Base-by-base conservation (phyloP, 2,329 filamentous ascomycete species). In the Aspergillus novoparasiticus region DNA sequence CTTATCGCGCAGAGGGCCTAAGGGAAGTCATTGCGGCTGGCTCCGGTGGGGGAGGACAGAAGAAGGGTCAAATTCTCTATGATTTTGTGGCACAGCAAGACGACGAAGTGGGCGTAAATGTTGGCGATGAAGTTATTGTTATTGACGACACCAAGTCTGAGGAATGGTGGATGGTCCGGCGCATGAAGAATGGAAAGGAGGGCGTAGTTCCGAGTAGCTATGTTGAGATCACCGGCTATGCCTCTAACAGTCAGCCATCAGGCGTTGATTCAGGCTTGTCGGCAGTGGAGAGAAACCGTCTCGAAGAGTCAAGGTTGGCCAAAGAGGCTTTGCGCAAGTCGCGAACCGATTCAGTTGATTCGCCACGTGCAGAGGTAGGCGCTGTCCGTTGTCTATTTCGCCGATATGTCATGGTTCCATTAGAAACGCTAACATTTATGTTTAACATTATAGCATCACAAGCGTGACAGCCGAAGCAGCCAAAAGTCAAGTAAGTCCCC, bases 171-270 rank as follows among this genome's bases (percentile, higher is more conserved):
- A 93, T 95, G 83, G 93, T 99, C 41, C 88, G 91, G 64, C 88
- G 94, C 41, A 74, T 97, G 66, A 96, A 93, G 81, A 98, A 93
- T 75, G 93, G 93, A 70, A 95, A 93, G 75, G 93, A 97, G 80
- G 95, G 95, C 45, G 95, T 99, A 30, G 94, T 99, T 10, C 95
- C 95, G 16, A 95, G 93, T 82, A 97, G 93, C 79, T 99, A 98
- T 73, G 90, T 99, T 70, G 94, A 99, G 77, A 83, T 97, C 58
- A 94, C 88, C 26, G 93, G 92, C 60, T 86, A 86, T 14, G 78
- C 89, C 28, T 48, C 56, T 9, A 76, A 85, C 10, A 79, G 85
- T 5, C 80, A 85, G 41, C 78, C 83, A 45, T 81, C 83, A 12
- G 87, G 88, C 9, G 71, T 89, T 54, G 86, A 87, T 63, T 84